Base-by-base conservation (phyloP, 495 filamentous ascomycete genomes). In the Evernia prunastri region DNA sequence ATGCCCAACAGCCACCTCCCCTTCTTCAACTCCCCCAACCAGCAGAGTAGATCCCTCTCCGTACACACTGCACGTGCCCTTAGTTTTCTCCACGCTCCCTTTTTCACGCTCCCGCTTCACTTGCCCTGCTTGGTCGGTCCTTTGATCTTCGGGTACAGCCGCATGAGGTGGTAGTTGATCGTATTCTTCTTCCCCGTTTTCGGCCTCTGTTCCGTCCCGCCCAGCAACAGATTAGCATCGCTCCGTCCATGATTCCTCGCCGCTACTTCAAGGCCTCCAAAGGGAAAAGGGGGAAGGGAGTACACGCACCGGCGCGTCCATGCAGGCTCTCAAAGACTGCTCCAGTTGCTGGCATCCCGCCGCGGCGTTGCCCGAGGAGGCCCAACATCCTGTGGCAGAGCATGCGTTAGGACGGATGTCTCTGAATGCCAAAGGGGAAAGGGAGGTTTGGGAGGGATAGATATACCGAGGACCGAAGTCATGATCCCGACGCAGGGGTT, bases 81-180 rank as follows among this genome's bases (percentile, higher is more conserved):
- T 37, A 37, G 6, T 37, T 37, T 11, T n/a, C 9, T 25, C 7
- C 33, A 33, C 3, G 15, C 29, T 2, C 45, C 27, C 45, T 13
- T 12, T 27, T 51, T n/a, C n/a, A 3, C 5, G 4, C n/a, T 51
- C 11, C 45, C n/a, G 0, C n/a, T 54, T 68, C 63, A 62, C 39
- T 62, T 65, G 0, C 86, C 84, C 78, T 85, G 86, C 80, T 92
- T 96, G 69, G 85, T 83, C 11, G 87, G 85, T 1, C 83, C 83
- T 54, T 80, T 78, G 36, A 98, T 86, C 72, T 86, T 88, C 10
- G 89, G 86, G 72, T 95, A 92, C 79, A 97, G 86, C 66, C 94
- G 83, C 70, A 83, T 82, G 45, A 98, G 76, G 75, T 97, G 92
- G 81, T 96, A 96, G 78, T 98, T 98, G 82, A 97, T 93, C 61